These are phyloP conservation scores for Beauveria varroae DNA, from an alignment of 2,329 filamentous ascomycete species.

Conservation along the genomic window DNA sequence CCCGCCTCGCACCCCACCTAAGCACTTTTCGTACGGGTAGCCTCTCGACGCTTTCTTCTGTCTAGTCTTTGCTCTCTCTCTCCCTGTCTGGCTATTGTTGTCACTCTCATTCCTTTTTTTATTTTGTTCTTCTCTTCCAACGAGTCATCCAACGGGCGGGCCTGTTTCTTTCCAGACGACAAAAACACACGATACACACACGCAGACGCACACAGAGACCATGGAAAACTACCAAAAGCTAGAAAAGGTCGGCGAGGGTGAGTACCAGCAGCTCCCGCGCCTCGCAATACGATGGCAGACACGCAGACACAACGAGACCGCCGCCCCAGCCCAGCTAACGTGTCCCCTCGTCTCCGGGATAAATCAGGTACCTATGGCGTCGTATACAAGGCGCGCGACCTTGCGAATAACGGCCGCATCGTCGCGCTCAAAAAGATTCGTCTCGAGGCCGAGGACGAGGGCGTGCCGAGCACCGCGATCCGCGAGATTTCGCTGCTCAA, in stretches of 20 bases:
- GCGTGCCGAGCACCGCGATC: slow-evolving; percentile 86
- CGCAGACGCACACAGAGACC: slow-evolving; percentile 12
- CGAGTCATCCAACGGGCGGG: slow-evolving; percentile 3
- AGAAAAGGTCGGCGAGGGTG: slow-evolving; percentile 94
- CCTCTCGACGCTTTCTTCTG: not conserved
- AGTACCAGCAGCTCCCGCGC: slow-evolving; percentile 19
- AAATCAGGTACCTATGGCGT: slow-evolving; percentile 80
- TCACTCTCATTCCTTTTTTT: not conserved
- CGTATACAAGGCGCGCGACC: slow-evolving; percentile 88
- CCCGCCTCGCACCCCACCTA: slow-evolving; percentile 3
- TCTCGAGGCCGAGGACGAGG: slow-evolving; percentile 90
- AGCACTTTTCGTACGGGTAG: slow-evolving; percentile 2
- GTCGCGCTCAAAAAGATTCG: slow-evolving; percentile 94
- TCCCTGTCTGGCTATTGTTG: not conserved
- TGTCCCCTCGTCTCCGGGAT: not conserved
- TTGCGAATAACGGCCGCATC: slow-evolving; percentile 73
- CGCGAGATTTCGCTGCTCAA: slow-evolving; percentile 91
- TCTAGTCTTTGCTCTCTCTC: not conserved
- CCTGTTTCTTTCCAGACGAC: not conserved
- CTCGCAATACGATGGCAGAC: not conserved
- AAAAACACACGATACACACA: slow-evolving; percentile 10
- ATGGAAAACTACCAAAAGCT: slow-evolving; percentile 98
- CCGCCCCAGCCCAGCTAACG: not conserved
- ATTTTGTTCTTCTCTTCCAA: not conserved
- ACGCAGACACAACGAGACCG: too few species aligned